Evolutionary conservation across 2,329 filamentous ascomycete genomes (phyloP).

Genomic region (Cytospora paraplurivora): DNA sequence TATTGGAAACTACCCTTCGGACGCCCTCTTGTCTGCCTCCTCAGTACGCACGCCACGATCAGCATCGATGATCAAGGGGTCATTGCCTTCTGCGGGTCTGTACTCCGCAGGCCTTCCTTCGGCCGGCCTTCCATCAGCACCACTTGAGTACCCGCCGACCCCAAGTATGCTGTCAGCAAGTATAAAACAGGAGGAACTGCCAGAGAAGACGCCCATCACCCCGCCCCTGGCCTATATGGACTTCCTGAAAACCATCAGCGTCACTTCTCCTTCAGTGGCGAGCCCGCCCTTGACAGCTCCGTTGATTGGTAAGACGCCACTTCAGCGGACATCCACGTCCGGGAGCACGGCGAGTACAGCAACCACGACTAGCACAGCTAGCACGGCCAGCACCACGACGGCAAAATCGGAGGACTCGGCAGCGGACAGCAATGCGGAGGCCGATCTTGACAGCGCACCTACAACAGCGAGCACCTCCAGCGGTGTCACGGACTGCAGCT

Average conservation of each 20-base stretch:
- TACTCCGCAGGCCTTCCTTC: conserved; percentile 45
- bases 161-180: conserved; percentile 27
- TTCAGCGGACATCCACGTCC: conserved; percentile 34
- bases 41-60: conserved; percentile 71
- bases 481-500: conserved; percentile 58
- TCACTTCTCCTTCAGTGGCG: conserved; percentile 66
- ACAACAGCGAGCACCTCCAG: conserved; percentile 54
- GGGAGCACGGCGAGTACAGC: conserved; percentile 36
- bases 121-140: conserved; percentile 35
- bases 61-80: conserved; percentile 43
- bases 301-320: conserved; percentile 34
- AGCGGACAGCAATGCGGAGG: conserved; percentile 32
- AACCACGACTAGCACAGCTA: conserved; percentile 41
- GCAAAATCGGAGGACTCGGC: conserved; percentile 43
- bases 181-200: conserved; percentile 64
- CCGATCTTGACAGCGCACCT: conserved; percentile 46
- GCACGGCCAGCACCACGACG: conserved; percentile 53
- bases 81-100: conserved; percentile 41
- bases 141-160: conserved; percentile 27
- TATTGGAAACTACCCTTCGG: conserved; percentile 27
- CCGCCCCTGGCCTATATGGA: conserved; percentile 89
- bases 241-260: conserved; percentile 82
- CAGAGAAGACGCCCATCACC: conserved; percentile 81
- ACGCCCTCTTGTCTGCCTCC: conserved; percentile 42
- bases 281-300: conserved; percentile 43